Conservation (phyloP, 2,329 filamentous ascomycete genomes). For the Hymenoscyphus fructigenus region DNA sequence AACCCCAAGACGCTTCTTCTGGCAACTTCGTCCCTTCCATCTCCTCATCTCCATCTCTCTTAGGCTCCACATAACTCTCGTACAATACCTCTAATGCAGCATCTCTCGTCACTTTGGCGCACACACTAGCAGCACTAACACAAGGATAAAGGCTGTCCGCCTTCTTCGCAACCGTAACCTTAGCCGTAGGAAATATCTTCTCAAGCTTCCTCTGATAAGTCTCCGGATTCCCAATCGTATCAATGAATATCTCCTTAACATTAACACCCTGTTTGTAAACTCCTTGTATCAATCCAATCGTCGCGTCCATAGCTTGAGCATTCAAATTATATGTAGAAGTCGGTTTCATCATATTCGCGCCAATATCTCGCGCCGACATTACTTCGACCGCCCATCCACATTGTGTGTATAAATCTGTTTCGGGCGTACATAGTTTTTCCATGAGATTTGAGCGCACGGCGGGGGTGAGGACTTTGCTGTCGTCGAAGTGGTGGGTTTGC, state of each 20-base stretch:
- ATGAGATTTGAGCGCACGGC: conserved; percentile 72
- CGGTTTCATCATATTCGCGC: conserved; percentile 39
- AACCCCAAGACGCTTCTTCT: conserved; percentile 68
- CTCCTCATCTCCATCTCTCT: conserved; percentile 33
- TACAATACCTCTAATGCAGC: conserved; percentile 81
- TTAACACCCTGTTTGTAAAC: conserved; percentile 79
- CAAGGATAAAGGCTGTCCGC: conserved; percentile 90
- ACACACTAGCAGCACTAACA: conserved; percentile 90
- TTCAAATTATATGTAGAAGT: conserved; percentile 80
- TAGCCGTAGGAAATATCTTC: conserved; percentile 74
- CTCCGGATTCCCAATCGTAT: conserved; percentile 83
- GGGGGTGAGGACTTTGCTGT: conserved; percentile 88
- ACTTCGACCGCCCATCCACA: conserved; percentile 84
- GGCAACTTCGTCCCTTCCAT: conserved; percentile 32
- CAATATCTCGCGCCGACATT: conserved; percentile 64
- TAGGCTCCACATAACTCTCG: conserved; percentile 32
- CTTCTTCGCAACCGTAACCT: conserved; percentile 81
- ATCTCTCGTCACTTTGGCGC: conserved; percentile 94
- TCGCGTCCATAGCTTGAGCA: conserved; percentile 92
- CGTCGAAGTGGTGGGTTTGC: conserved; percentile 81
- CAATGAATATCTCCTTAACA: conserved; percentile 86
- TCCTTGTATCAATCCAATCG: conserved; percentile 74
- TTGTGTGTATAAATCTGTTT: conserved; percentile 55
- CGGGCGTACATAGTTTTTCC: conserved; percentile 66
- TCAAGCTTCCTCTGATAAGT: conserved; percentile 84